A percentile compares a stretch with the other conserved stretches of the same genome.
These are phyloP conservation scores for Fusarium piperis DNA, from an alignment of 2,329 filamentous ascomycete genomes.

Conservation along the genomic window DNA sequence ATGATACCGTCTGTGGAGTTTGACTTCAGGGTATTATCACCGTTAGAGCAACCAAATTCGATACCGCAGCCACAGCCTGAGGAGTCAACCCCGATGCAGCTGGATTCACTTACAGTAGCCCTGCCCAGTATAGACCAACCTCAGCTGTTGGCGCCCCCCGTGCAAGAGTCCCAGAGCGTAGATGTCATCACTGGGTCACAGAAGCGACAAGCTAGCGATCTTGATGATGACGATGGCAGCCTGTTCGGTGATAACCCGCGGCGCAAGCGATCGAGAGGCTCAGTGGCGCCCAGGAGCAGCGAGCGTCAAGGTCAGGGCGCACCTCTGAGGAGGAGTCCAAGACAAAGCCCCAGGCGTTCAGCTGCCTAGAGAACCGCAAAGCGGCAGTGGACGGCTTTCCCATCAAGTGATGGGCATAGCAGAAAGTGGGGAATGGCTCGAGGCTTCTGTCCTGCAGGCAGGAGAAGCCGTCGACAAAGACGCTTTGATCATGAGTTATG, in stretches of 20 bases:
- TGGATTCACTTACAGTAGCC: neutral
- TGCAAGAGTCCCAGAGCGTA: neutral
- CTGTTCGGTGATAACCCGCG: neutral
- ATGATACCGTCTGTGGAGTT: neutral
- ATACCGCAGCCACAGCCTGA: neutral
- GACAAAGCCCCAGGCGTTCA: conserved; percentile 3
- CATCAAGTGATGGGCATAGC: neutral
- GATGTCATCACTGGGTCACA: neutral
- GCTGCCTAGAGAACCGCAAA: conserved; percentile 2
- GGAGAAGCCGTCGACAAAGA: conserved; percentile 4
- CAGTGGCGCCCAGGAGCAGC: neutral
- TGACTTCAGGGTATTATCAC: neutral
- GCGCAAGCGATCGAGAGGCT: neutral
- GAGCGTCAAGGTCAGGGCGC: conserved; percentile 4
- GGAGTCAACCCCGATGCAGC: neutral
- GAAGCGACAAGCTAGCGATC: conserved; percentile 2
- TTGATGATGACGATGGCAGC: neutral
- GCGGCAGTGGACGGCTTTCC: neutral
- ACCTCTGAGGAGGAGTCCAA: conserved; percentile 14
- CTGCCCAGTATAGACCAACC: neutral
- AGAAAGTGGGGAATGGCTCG: neutral
- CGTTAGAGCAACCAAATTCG: neutral
- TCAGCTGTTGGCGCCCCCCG: neutral
- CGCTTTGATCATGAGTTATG: neutral
- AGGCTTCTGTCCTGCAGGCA: conserved; percentile 19